phyloP scores from a whole-genome alignment of 2,329 filamentous ascomycete genomes.

The Rutstroemia sp. region DNA sequence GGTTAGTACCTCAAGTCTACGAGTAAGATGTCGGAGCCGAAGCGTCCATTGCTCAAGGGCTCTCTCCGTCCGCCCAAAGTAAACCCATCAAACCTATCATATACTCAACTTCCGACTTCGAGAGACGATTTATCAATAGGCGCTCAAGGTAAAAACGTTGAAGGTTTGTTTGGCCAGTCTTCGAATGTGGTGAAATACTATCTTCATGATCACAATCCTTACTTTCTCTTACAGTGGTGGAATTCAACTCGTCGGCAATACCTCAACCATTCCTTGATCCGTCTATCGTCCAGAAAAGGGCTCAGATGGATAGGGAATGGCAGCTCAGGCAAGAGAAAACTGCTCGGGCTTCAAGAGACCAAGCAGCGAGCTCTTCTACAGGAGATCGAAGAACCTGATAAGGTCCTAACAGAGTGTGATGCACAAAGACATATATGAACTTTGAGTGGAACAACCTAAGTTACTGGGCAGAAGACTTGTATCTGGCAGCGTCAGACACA shows the following conservation, averaged over 20 bases:
- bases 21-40: neutral
- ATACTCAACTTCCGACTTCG: slow-evolving; percentile 17
- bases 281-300: slow-evolving; percentile 15
- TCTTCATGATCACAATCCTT: neutral
- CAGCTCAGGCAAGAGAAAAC: slow-evolving; percentile 13
- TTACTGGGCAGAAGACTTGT: neutral
- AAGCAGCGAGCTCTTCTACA: neutral
- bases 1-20: too few species aligned
- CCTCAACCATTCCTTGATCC: slow-evolving; percentile 27
- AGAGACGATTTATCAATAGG: slow-evolving; percentile 16
- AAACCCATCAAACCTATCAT: slow-evolving; percentile 9
- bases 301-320: slow-evolving; percentile 16
- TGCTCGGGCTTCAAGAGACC: neutral
- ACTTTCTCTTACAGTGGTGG: slow-evolving; percentile 13
- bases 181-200: neutral
- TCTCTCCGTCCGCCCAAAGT: slow-evolving; percentile 14
- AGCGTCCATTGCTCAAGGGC: slow-evolving; percentile 13
- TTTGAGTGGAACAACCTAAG: neutral
- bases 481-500: too few species aligned
- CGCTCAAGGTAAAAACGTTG: neutral
- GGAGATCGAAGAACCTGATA: neutral
- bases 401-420: too few species aligned
- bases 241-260: slow-evolving; percentile 17
- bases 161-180: neutral
- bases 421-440: too few species aligned